Conservation (phyloP, 2,329 filamentous ascomycete species). For the Xylaria sp. region DNA sequence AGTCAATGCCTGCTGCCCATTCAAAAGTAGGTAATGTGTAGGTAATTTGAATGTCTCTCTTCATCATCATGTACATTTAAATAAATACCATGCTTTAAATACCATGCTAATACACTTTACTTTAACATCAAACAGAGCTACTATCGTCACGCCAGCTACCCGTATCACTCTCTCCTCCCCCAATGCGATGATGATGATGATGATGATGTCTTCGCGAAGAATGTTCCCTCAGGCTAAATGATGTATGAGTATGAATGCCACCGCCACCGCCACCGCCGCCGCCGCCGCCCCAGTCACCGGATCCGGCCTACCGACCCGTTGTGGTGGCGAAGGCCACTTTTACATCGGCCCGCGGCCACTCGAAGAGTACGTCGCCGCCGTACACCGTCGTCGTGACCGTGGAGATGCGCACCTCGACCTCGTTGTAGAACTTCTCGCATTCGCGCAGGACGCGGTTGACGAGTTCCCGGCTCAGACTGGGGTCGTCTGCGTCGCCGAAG, state of each 20-base stretch:
- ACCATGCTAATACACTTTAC: constrained; percentile 27
- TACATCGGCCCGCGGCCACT: constrained; percentile 73
- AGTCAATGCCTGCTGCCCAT: background rate
- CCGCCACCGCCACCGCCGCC: constrained; percentile 1
- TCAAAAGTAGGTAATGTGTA: too few relatives aligned
- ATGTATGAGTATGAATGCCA: constrained; percentile 17
- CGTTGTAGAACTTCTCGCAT: constrained; percentile 71
- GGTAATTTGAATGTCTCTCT: constrained; percentile 10
- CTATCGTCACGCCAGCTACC: constrained; percentile 35
- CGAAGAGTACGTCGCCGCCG: constrained; percentile 71
- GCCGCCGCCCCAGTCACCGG: constrained; percentile 42
- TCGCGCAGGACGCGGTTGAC: constrained; percentile 68
- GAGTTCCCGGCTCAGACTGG: constrained; percentile 68
- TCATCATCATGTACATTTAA: constrained; percentile 43
- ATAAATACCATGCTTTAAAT: constrained; percentile 2
- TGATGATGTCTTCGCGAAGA: constrained; percentile 9
- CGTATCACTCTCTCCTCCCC: constrained; percentile 25
- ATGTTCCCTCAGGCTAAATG: constrained; percentile 32
- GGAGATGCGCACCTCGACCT: constrained; percentile 70
- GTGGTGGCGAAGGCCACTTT: constrained; percentile 64
- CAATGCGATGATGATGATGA: constrained; percentile 24
- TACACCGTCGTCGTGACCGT: constrained; percentile 71
- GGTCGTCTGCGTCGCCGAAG: constrained; percentile 89
- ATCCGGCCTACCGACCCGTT: constrained; percentile 49
- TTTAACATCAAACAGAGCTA: constrained; percentile 28